phyloP scores from a whole-genome alignment of 768 basidiomycete species.

The Mycena vitilis region DNA sequence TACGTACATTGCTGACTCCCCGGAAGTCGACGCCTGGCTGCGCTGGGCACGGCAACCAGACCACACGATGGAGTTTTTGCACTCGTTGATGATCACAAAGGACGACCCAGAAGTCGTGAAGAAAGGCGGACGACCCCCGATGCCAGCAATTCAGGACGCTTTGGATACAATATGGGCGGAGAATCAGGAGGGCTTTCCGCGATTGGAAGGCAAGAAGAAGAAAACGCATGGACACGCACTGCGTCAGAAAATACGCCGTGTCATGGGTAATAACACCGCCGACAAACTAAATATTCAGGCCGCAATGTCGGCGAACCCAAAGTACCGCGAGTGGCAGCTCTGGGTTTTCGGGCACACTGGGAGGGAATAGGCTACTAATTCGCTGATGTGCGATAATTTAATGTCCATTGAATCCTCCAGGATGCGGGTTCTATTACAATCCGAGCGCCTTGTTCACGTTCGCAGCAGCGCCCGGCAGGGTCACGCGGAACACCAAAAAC shows the following conservation, averaged over 20 bases:
- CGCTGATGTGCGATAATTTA: background rate
- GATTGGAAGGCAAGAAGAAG: slow-evolving; percentile 22
- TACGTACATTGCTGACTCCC: background rate
- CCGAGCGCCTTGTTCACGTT: slow-evolving; percentile 22
- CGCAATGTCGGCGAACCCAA: slow-evolving; percentile 12
- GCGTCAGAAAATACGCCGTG: background rate
- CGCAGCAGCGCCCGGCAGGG: slow-evolving; percentile 55
- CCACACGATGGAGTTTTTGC: slow-evolving; percentile 5
- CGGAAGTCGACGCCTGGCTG: slow-evolving; percentile 20
- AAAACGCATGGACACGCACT: slow-evolving; percentile 23
- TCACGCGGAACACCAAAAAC: slow-evolving; percentile 71
- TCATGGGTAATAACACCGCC: background rate
- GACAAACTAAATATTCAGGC: slow-evolving; percentile 9
- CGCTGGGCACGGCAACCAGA: slow-evolving; percentile 6
- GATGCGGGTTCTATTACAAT: background rate
- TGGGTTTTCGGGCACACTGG: slow-evolving; percentile 16
- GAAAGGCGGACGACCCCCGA: too few relatives aligned
- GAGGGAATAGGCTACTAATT: too few relatives aligned
- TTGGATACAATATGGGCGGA: slow-evolving; percentile 22
- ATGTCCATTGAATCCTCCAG: too few relatives aligned
- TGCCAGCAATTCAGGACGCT: background rate
- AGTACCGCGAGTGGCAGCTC: slow-evolving; percentile 20
- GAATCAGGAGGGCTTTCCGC: slow-evolving; percentile 14
- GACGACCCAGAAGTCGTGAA: background rate
- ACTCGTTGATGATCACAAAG: slow-evolving; percentile 20